Base-by-base conservation (phyloP, 129 eudicot genomes). In the Scalesia atractyloides region DNA sequence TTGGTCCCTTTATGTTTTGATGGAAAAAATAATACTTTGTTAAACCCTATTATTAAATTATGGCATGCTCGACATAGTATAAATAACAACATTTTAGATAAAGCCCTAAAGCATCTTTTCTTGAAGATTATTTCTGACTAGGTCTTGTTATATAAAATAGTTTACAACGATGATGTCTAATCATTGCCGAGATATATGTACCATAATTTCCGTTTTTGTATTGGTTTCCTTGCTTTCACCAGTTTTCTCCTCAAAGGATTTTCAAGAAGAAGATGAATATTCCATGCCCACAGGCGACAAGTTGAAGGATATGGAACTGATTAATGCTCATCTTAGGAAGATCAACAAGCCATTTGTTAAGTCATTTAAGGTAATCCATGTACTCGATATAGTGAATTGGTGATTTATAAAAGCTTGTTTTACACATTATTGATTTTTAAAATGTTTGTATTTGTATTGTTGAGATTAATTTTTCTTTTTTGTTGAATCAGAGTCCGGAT, bases 321-420 rank as follows among this genome's bases (percentile, higher is more conserved):
- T 85, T 37, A 67, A 82, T 43, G 80, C 82, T 57, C 87, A 60
- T 78, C 88, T 89, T 48, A 64, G 22, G 69, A 92, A 82, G 76
- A 89, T 87, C 78, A 92, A 92, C 46, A 92, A 82, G 69, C 86
- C 88, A 67, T 64, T 81, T 44, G 53, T 89, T 57, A 89, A 89
- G 80, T 89, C 96, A 44, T 82, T 92, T 64, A 83, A 89, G 91
- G 98, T 80, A 77, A 39, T 9, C 0, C 5, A 15, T 22, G 16
- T 49, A 67, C 7, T 67, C 24, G 5, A 39, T 39, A 19, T 7
- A n/a, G 41, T 24, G 20, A 47, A 68, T 22, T 47, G 15, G 2
- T 68, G 22, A 17, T 68, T 68, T 39, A 39, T 49, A 14, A 49
- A 61, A 61, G 20, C 58, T 58, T n/a, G 33, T 39, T 7, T 72